Evolutionary conservation across 805 yeast genomes (phyloP).

Genomic region (Nakazawaea anatomiae): DNA sequence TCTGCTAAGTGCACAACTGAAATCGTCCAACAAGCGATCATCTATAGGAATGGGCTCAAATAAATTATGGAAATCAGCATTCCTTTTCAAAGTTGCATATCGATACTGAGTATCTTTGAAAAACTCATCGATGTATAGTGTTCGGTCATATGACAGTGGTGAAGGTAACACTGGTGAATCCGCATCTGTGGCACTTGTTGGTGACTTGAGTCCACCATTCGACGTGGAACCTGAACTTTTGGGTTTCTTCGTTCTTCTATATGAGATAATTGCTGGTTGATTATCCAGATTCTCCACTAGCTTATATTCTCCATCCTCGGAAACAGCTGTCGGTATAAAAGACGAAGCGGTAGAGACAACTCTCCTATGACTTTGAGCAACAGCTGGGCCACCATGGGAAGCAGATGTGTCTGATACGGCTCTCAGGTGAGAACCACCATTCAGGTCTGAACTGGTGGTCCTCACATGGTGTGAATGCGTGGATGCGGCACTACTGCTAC

Average conservation of each 20-base stretch:
- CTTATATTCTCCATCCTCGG: constrained; percentile 14
- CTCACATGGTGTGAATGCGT: background rate
- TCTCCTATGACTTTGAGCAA: constrained; percentile 26
- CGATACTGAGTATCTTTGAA: constrained; percentile 53
- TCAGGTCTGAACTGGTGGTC: background rate
- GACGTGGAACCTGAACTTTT: constrained; percentile 16
- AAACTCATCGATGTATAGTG: constrained; percentile 51
- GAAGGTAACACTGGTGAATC: constrained; percentile 10
- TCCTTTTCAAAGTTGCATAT: constrained; percentile 58
- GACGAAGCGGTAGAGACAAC: constrained; percentile 24
- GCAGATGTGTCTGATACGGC: background rate
- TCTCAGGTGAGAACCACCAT: background rate
- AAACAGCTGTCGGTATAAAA: constrained; percentile 19
- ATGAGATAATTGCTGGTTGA: constrained; percentile 24
- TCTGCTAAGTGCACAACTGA: constrained; percentile 81
- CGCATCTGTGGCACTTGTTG: background rate
- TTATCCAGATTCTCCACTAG: constrained; percentile 17
- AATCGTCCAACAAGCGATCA: constrained; percentile 79
- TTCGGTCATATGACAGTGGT: constrained; percentile 25
- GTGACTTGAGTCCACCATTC: constrained; percentile 15
- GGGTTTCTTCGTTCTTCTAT: constrained; percentile 19
- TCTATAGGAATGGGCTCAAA: constrained; percentile 63
- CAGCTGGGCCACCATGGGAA: constrained; percentile 14
- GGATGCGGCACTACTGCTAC: background rate
- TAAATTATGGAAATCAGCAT: constrained; percentile 70